These are phyloP conservation scores for Candida takata DNA, from an alignment of 805 yeast species.

Conservation along the genomic window DNA sequence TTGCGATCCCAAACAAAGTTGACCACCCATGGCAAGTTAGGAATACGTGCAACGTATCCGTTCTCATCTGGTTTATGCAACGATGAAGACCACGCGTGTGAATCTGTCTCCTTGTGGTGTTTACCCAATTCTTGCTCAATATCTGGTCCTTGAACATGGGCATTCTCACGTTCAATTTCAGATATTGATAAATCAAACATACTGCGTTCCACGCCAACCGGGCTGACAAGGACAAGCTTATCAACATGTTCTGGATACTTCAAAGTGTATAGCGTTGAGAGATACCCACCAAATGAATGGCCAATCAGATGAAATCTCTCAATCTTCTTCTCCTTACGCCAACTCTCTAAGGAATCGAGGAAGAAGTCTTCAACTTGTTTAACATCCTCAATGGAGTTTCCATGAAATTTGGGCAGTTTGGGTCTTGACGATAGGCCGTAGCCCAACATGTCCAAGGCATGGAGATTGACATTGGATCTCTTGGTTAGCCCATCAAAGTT, in stretches of 20 bases:
- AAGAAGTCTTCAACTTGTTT: slow-evolving; percentile 28
- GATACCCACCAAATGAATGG: slow-evolving; percentile 68
- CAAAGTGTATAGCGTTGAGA: slow-evolving; percentile 52
- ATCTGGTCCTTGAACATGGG: slow-evolving; percentile 22
- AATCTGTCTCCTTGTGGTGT: slow-evolving; percentile 10
- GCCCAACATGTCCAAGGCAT: slow-evolving; percentile 56
- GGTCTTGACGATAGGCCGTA: slow-evolving; percentile 60
- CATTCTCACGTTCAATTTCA: slow-evolving; percentile 1
- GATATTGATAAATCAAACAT: slow-evolving; percentile 23
- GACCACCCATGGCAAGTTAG: slow-evolving; percentile 30
- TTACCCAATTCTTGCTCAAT: slow-evolving; percentile 27
- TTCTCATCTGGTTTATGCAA: slow-evolving; percentile 22
- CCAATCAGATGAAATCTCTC: slow-evolving; percentile 52
- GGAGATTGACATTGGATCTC: slow-evolving; percentile 48
- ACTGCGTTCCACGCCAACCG: slow-evolving; percentile 68
- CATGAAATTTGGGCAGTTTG: slow-evolving; percentile 17
- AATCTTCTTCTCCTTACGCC: slow-evolving; percentile 45
- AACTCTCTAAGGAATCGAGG: slow-evolving; percentile 45
- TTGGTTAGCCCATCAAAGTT: slow-evolving; percentile 48
- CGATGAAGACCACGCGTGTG: slow-evolving; percentile 17
- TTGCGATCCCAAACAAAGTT: slow-evolving; percentile 45
- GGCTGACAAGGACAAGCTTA: slow-evolving; percentile 52
- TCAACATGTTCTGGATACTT: slow-evolving; percentile 45
- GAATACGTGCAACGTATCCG: slow-evolving; percentile 30
- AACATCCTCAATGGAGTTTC: slow-evolving; percentile 23